A percentile compares a stretch with the other conserved stretches of the same genome.
Conservation (phyloP, 2,329 filamentous ascomycete species). For the Helminthosporium solani region DNA sequence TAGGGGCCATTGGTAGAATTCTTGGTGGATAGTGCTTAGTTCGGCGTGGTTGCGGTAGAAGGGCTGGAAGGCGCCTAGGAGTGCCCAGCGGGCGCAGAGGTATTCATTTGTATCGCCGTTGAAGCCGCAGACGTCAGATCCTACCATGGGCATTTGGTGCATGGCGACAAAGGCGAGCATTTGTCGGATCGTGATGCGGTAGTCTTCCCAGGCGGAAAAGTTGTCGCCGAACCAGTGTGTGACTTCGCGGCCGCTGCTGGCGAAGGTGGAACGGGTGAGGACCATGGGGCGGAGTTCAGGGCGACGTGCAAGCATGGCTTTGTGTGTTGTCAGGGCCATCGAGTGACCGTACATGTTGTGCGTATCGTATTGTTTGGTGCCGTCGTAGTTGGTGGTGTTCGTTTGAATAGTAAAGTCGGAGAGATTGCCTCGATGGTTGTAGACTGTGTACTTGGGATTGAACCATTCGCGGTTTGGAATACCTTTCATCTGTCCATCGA, state of each 20-base stretch:
- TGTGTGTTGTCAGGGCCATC: constrained; percentile 68
- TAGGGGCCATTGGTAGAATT: constrained; percentile 69
- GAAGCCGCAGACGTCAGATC: constrained; percentile 74
- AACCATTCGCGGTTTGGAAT: constrained; percentile 64
- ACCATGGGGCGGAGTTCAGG: constrained; percentile 66
- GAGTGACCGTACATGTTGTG: constrained; percentile 76
- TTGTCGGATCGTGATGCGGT: constrained; percentile 45
- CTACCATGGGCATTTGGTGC: constrained; percentile 52
- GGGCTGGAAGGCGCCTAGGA: constrained; percentile 69
- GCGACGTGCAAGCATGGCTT: constrained; percentile 66
- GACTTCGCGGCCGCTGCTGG: constrained; percentile 64
- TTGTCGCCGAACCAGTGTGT: constrained; percentile 65
- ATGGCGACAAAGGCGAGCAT: constrained; percentile 50
- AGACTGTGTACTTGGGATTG: constrained; percentile 64
- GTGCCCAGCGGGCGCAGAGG: constrained; percentile 74
- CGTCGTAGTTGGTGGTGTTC: constrained; percentile 67
- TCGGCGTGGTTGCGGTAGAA: constrained; percentile 77
- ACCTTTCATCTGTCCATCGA: constrained; percentile 52
- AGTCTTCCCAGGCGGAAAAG: constrained; percentile 46
- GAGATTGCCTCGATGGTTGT: constrained; percentile 57
- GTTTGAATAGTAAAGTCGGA: constrained; percentile 59
- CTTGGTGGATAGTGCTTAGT: constrained; percentile 57
- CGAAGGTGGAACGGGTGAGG: constrained; percentile 75
- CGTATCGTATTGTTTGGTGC: constrained; percentile 69
- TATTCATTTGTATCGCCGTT: constrained; percentile 64